These are phyloP conservation scores for Camellia lanceoleosa DNA, from an alignment of 148 eudicot genomes.

Conservation along the genomic window DNA sequence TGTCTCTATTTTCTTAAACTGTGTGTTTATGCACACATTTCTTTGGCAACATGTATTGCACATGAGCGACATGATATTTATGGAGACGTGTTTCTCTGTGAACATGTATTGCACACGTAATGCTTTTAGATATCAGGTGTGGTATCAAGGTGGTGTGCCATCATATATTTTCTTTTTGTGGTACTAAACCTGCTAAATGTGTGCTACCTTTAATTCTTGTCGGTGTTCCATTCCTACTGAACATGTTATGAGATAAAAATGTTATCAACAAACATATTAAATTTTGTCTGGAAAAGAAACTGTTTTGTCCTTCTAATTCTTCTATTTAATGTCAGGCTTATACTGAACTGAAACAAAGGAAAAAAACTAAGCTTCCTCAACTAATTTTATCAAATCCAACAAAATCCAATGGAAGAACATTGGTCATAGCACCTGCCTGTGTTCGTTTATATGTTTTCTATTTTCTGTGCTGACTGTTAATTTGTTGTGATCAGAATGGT, in stretches of 20 bases:
- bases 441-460: background rate
- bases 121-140: background rate
- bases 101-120: background rate
- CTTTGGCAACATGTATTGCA: background rate
- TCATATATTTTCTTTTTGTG: background rate
- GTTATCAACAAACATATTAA: background rate
- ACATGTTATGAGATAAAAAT: background rate
- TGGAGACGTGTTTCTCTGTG: background rate
- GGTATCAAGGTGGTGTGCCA: background rate
- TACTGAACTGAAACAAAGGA: background rate
- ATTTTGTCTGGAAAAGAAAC: background rate
- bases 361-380: background rate
- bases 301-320: background rate
- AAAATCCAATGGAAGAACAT: background rate
- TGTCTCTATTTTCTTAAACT: background rate
- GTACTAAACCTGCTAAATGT: background rate
- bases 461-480: conserved; percentile 8
- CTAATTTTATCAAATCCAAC: background rate
- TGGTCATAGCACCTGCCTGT: background rate
- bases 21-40: background rate
- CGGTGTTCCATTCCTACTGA: background rate
- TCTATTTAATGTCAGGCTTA: background rate
- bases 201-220: background rate
- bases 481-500: conserved; percentile 59
- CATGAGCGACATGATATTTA: background rate